Percentiles rank a stretch among this genome's conserved stretches.
Conservation (phyloP, 2,329 filamentous ascomycete species). For the Orbilia oligospora region DNA sequence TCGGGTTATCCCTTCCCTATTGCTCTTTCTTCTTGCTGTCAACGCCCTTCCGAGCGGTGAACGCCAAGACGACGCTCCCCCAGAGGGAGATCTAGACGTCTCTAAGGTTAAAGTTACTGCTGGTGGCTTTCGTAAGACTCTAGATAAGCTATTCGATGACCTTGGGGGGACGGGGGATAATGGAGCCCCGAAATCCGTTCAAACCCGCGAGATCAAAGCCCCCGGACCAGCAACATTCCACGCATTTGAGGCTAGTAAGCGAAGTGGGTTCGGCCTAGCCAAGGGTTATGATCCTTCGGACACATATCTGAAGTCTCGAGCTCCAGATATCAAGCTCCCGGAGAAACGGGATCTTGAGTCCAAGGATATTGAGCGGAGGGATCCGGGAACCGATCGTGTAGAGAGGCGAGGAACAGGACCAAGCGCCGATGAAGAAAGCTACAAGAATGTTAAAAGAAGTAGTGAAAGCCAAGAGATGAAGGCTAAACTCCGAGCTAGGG, state of each 20-base stretch:
- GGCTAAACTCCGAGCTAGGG: conserved; percentile 11
- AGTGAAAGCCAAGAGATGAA: conserved; percentile 30
- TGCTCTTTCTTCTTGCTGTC: conserved; percentile 10
- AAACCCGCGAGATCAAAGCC: background rate
- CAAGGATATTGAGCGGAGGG: background rate
- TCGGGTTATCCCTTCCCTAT: conserved; percentile 1
- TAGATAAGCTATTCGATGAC: background rate
- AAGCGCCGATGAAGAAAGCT: background rate
- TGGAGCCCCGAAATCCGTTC: background rate
- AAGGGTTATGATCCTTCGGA: background rate
- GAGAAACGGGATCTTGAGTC: background rate
- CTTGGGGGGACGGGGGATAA: background rate
- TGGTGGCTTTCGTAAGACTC: background rate
- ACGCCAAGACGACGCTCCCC: background rate
- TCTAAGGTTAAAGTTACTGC: background rate
- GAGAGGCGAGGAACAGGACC: background rate
- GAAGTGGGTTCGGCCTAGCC: background rate
- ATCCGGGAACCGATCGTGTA: background rate
- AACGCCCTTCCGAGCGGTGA: conserved; percentile 36
- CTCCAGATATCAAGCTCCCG: background rate
- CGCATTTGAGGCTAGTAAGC: background rate
- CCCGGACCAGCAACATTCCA: background rate
- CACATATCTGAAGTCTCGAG: background rate
- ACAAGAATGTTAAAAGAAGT: background rate
- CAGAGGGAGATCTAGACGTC: background rate